Percentiles rank a stretch among this genome's conserved stretches.
Conservation (phyloP, 2,329 filamentous ascomycete species). For the Colletotrichum kahawae region DNA sequence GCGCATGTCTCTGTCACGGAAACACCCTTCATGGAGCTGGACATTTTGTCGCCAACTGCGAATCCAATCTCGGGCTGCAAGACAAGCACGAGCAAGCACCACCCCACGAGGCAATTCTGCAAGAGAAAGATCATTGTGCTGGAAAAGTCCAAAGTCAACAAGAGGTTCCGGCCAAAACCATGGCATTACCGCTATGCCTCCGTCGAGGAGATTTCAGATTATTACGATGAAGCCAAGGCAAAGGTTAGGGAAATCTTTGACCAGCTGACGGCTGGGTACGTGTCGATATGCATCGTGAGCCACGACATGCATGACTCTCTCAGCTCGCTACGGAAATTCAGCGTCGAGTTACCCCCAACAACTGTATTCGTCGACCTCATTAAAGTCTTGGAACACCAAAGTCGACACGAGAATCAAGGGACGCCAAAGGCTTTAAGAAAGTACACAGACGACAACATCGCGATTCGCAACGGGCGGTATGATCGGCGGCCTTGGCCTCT, state of each 20-base stretch:
- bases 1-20: neutral
- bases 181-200: neutral
- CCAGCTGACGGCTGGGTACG: accelerated
- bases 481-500: neutral
- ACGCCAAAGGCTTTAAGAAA: neutral
- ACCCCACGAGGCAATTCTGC: neutral
- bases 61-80: neutral
- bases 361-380: neutral
- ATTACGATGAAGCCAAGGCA: neutral
- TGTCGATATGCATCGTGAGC: neutral
- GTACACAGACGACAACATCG: neutral
- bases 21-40: neutral
- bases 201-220: neutral
- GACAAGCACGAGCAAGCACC: accelerated
- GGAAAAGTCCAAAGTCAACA: neutral
- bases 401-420: neutral
- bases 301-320: neutral
- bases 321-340: neutral
- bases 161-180: neutral
- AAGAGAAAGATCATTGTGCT: neutral
- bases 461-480: neutral
- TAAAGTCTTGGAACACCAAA: neutral
- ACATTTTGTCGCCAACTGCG: neutral
- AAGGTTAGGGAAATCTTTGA: neutral
- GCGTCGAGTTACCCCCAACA: accelerated